Conservation (phyloP, 805 yeast species). For the Babjeviella inositovora region DNA sequence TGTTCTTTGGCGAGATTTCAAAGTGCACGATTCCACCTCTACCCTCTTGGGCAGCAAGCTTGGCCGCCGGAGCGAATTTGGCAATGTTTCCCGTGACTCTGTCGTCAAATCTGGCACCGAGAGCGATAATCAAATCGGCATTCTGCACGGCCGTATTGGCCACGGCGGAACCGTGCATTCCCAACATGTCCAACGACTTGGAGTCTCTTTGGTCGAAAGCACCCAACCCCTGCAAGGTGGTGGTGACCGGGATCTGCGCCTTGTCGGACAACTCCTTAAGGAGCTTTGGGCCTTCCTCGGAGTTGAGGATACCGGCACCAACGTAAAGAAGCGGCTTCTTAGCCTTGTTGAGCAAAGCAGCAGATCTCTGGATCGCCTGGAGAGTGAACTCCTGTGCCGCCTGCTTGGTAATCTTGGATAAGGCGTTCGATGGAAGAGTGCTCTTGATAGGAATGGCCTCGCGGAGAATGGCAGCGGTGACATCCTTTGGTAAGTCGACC, state of each 20-base stretch:
- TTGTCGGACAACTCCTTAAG: constrained; percentile 78
- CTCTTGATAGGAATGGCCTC: constrained; percentile 71
- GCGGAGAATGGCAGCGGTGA: constrained; percentile 80
- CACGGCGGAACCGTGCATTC: constrained; percentile 96
- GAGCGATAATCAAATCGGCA: constrained; percentile 85
- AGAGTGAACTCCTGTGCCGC: constrained; percentile 62
- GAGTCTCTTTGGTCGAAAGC: constrained; percentile 86
- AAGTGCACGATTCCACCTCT: constrained; percentile 96
- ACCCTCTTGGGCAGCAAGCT: constrained; percentile 70
- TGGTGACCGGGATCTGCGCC: constrained; percentile 91
- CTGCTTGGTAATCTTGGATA: constrained; percentile 51
- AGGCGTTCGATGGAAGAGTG: constrained; percentile 62
- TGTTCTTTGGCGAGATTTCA: constrained; percentile 92
- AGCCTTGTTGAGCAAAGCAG: constrained; percentile 63
- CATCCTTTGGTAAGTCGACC: constrained; percentile 96
- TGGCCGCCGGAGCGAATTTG: constrained; percentile 90
- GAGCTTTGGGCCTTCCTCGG: constrained; percentile 64
- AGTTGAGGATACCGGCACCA: constrained; percentile 80
- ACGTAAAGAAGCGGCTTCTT: constrained; percentile 81
- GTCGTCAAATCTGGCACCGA: constrained; percentile 97
- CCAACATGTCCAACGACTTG: constrained; percentile 88
- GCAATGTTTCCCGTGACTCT: constrained; percentile 84
- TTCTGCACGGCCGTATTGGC: constrained; percentile 91
- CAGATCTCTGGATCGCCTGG: constrained; percentile 63
- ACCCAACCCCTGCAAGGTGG: constrained; percentile 88